These are phyloP conservation scores for Cladosporium sp. DNA, from an alignment of 2,329 filamentous ascomycete genomes.

Conservation along the genomic window DNA sequence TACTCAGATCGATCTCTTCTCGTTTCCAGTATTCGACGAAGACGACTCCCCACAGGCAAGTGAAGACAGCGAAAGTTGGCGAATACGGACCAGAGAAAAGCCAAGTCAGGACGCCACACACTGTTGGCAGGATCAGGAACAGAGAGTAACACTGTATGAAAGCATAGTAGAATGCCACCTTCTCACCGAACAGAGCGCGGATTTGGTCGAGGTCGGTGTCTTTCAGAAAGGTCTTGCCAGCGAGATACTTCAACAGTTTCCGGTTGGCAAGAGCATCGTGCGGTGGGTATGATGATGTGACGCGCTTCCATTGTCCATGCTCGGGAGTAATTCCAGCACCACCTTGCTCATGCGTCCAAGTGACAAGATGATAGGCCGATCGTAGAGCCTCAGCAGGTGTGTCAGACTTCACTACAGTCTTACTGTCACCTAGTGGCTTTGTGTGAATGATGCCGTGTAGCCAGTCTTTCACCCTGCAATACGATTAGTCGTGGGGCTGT, in stretches of 20 bases:
- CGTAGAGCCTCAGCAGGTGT: slow-evolving; percentile 8
- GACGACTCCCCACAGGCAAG: slow-evolving; percentile 5
- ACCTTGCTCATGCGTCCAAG: slow-evolving; percentile 7
- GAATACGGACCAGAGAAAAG: slow-evolving; percentile 11
- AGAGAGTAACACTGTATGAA: slow-evolving; percentile 10
- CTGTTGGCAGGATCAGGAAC: slow-evolving; percentile 7
- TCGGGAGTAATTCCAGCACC: slow-evolving; percentile 7
- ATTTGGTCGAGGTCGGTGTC: slow-evolving; percentile 5
- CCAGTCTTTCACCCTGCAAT: slow-evolving; percentile 7
- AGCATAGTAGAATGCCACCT: slow-evolving; percentile 10
- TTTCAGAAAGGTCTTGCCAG: slow-evolving; percentile 5
- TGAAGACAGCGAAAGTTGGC: slow-evolving; percentile 1
- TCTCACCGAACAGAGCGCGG: slow-evolving; percentile 6
- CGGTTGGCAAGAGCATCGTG: slow-evolving; percentile 6
- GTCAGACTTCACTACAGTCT: slow-evolving; percentile 8
- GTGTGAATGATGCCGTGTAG: slow-evolving; percentile 7
- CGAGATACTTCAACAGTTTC: slow-evolving; percentile 4
- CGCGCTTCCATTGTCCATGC: slow-evolving; percentile 5
- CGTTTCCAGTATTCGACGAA: slow-evolving; percentile 11
- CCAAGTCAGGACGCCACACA: slow-evolving; percentile 2
- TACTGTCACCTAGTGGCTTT: slow-evolving; percentile 8
- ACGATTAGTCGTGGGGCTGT: not conserved
- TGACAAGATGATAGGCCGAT: slow-evolving; percentile 8
- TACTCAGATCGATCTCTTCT: slow-evolving; percentile 8
- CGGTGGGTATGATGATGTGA: slow-evolving; percentile 4